Base-by-base conservation (phyloP, 1,139 yeast species). In the Candida sp. region DNA sequence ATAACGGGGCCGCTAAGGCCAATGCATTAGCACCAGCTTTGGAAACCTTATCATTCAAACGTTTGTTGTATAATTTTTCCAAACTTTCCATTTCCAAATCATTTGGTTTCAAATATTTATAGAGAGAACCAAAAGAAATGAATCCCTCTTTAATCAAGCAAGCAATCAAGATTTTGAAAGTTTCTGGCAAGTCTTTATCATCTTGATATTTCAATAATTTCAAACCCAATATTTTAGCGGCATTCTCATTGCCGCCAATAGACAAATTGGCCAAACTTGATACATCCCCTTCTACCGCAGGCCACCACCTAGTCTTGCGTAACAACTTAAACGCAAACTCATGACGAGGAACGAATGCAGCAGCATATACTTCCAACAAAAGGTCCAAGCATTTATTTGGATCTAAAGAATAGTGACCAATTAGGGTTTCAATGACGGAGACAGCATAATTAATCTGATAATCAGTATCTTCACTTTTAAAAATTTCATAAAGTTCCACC, bases 1-100 rank as follows among this genome's bases (percentile, higher is more conserved):
- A 73, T 39, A 91, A 68, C 1, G 97, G 96, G 5, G 95, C 95
- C 3, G 97, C 96, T 52, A 89, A 62, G 0, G 97, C 95, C 43
- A 91, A 66, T 0, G 96, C 96, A 48, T 86, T 87, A 0, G 89
- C 86, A 22, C 81, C 78, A 0, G 95, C 86, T 48, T 74, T 70
- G 52, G 75, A 72, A 0, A 86, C 82, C 45, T 82, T 77, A 12
- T 80, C 80, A n/a, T 83, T 82, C 52, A 86, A 59, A 21, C 75
- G 71, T 23, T 70, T 69, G 33, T 78, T 73, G 60, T 80, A 78
- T 4, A 63, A 61, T 1, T 62, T 63, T 40, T 81, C 77, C 35
- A 82, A 64, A 8, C 55, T 53, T 0, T 54, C 56, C 65, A 82
- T 64, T 15, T 63, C 75, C 0, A 63, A 65, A 36, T 67, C 71